These are phyloP conservation scores for Boletus sp. DNA, from an alignment of 1,284 basidiomycete genomes.

Conservation along the genomic window DNA sequence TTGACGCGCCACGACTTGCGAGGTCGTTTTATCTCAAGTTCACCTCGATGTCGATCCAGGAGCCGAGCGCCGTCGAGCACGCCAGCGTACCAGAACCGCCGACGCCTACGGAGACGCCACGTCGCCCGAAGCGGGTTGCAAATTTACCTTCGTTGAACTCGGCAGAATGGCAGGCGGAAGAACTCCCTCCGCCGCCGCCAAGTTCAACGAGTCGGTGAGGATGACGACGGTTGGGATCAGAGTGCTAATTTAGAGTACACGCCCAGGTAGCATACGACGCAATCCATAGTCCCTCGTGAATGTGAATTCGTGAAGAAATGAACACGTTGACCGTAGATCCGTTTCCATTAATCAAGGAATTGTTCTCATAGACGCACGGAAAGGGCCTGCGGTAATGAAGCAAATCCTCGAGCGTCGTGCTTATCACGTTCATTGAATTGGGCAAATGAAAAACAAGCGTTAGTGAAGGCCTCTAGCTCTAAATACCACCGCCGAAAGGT, in stretches of 20 bases:
- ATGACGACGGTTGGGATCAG: neutral
- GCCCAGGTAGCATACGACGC: neutral
- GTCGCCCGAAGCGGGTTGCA: conserved; percentile 22
- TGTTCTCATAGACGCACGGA: no score
- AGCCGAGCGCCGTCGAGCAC: conserved; percentile 12
- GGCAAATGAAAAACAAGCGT: no score
- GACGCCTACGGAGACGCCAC: conserved; percentile 10
- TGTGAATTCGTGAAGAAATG: neutral
- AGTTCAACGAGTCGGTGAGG: conserved; percentile 7
- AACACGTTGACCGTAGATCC: neutral
- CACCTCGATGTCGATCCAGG: conserved; percentile 37
- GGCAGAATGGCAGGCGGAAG: conserved; percentile 44
- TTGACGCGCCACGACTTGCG: neutral
- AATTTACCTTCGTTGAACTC: conserved; percentile 47
- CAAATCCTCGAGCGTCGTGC: no score
- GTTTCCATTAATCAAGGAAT: neutral
- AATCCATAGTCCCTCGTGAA: neutral
- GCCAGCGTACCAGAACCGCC: conserved; percentile 5
- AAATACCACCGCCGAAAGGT: no score
- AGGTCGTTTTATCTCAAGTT: conserved; percentile 42
- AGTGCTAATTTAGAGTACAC: neutral
- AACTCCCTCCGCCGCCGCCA: conserved; percentile 28
- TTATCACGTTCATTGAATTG: neutral
- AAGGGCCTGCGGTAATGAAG: neutral
- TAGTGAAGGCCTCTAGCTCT: no score